phyloP scores from a whole-genome alignment of 306 rosid genomes.

The Hylodesmum podocarpum region DNA sequence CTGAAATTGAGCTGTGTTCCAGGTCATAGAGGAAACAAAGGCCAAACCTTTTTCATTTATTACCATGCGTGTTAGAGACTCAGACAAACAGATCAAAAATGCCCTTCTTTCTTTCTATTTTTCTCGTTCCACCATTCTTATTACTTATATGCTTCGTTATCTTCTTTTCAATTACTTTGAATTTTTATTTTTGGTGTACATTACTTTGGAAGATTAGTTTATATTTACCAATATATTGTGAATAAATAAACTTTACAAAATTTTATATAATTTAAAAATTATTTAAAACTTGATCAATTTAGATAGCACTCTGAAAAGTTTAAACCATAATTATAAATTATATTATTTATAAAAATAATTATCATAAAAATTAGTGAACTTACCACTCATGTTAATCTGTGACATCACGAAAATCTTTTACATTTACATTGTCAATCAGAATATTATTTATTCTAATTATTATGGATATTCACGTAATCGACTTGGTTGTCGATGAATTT shows the following conservation, averaged over 20 bases:
- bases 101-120: background rate
- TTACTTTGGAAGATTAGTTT: background rate
- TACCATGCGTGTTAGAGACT: background rate
- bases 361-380: too few species aligned
- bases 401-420: too few species aligned
- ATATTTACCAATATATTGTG: background rate
- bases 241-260: too few species aligned
- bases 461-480: background rate
- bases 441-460: too few species aligned
- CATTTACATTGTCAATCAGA: too few species aligned
- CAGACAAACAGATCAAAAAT: background rate
- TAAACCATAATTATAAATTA: background rate
- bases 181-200: too few species aligned
- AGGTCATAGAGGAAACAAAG: background rate
- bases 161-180: background rate
- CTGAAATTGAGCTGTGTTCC: background rate
- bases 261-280: background rate
- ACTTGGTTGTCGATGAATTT: background rate
- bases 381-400: too few species aligned
- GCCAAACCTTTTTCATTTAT: background rate
- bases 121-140: background rate
- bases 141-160: background rate
- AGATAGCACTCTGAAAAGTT: too few species aligned
- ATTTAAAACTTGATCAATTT: background rate
- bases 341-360: background rate